Base-by-base conservation (phyloP, 176 grass and related monocot genomes). In the Calamus simplicifolius region DNA sequence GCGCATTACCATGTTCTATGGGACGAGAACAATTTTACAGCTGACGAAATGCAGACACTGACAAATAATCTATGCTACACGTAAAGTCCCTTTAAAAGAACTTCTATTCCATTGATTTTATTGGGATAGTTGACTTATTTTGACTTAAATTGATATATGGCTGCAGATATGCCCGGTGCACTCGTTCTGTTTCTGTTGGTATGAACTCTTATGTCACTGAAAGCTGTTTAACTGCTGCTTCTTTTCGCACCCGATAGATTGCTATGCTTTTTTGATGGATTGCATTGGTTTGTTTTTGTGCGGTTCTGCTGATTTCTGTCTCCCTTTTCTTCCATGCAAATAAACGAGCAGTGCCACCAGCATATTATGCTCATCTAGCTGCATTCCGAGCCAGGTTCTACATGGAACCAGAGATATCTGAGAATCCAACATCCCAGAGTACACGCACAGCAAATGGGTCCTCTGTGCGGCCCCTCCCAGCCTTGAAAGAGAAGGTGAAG, bases 401-500 rank as follows among this genome's bases (percentile, higher is more conserved):
- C 64, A 3, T 72, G 25, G 94, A 98, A 54, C 88, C 88, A 5
- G 94, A 93, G 69, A 52, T 78, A 53, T 70, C 70, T 0, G 88
- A 98, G 50, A 76, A 80, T 56, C 68, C 86, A 30, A 61, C 78
- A 23, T 66, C 84, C 0, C 83, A 85, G 73, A 71, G 69, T 35
- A 68, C 79, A 38, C 79, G 66, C 5, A 78, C 75, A 1, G 72
- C 73, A 3, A 82, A 85, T 6, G 88, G 81, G 59, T 23, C 65
- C 58, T 64, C 81, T 1, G 94, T 98, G 51, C 93, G 86, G 61
- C 88, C 94, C 54, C 56, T 98, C 49, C 94, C 88, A 2, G 94
- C 88, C 0, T 57, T 98, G 52, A 98, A 98, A 77, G 94, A 98
- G 70, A 98, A 83, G 82, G 94, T 98, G 61, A 98, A 98, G 82